Evolutionary conservation across 108 stramenopile species (phyloP), one percentile per base, ranked within the genome.

Genomic region (Nannochloropsis oceanica): DNA sequence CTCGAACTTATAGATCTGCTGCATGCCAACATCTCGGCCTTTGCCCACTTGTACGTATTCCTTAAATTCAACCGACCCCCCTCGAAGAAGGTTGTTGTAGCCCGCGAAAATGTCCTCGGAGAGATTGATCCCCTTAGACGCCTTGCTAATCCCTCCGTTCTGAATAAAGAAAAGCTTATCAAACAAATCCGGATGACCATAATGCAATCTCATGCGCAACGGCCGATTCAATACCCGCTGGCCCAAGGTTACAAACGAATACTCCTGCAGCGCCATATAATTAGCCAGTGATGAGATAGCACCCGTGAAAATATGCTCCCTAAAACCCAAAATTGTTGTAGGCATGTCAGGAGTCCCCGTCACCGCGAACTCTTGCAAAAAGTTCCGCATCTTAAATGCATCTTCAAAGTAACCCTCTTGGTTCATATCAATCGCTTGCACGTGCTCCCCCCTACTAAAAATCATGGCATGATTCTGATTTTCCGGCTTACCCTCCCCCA

Each of bases 371-470:
- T 99, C 98, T 86, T 97, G 94, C 20, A 99, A 93, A 83, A 95
- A 92, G 83, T 97, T 97, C 44, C 98, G 93, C 96, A 97, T 99
- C 91, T 99, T 99, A 12, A 97, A 91, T 0, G 96, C 95, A 89
- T 99, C 98, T 90, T 99, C 98, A 87, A 99, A 99, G 92, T 97
- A 96, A 44, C 95, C 96, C 85, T 97, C 97, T 87, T 98, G 98
- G 91, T 99, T 99, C 98, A 99, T 99, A 90, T 99, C 98, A 91
- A 99, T 97, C 0, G 97, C 97, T 88, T 99, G 98, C 24, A 99
- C 85, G 81, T 95, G 95, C 90, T 97, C 96, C 79, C 96, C 96
- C 13, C 98, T 91, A 10, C 96, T 96, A 92, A 99, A 99, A 79
- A 99, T 96, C 91, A 99, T 94, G 79, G 98, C 98, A 83, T 97